Evolutionary conservation across 345 rosid species (phyloP), one percentile per base, ranked within the genome.

Genomic region (Salix exigua): DNA sequence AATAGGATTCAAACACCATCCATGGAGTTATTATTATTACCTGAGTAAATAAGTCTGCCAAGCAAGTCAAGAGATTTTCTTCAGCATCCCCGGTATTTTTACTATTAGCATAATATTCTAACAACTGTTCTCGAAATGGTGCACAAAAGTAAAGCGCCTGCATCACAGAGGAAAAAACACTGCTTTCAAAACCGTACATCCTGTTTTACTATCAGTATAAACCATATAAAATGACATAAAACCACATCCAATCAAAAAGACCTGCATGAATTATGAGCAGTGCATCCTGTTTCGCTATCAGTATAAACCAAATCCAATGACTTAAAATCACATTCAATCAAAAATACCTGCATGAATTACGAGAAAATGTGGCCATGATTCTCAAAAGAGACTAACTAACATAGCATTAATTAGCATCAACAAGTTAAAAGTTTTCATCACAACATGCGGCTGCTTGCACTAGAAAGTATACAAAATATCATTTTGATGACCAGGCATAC

Each of bases 131-230:
- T 40, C 99, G 99, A 86, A 96, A 96, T 30, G 98, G 97, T 73
- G 91, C 98, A 71, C 99, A 96, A 80, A 96, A 96, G 73, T 96
- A 96, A 80, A 96, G 97, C 38, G 99, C 99, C 99, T 96, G 89
- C 16, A 77, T 16, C 28, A 37, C 1, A 11, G 14, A 42, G 23
- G 23, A 25, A 37, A 2, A 40, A 42, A 68, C 25, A 23, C 19
- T 5, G 44, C 50, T 46, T 46, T n/a, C 44, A 68, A 18, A 33
- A 10, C 5, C 0, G 23, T 37, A 8, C 28, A 67, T 37, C 16
- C 28, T 35, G 44, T 25, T 23, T 12, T 28, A 12, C 63, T 58
- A 58, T 58, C 28, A n/a, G 11, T 58, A 58, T 23, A 58, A n/a
- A 9, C 62, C 62, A 10, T 9, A 58, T 53, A 53, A 9, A n/a